Percentiles rank a stretch among this genome's conserved stretches.
These are phyloP conservation scores for Umbelopsis sp. DNA, from an alignment of 192 early-diverging fungal genomes.

Conservation along the genomic window DNA sequence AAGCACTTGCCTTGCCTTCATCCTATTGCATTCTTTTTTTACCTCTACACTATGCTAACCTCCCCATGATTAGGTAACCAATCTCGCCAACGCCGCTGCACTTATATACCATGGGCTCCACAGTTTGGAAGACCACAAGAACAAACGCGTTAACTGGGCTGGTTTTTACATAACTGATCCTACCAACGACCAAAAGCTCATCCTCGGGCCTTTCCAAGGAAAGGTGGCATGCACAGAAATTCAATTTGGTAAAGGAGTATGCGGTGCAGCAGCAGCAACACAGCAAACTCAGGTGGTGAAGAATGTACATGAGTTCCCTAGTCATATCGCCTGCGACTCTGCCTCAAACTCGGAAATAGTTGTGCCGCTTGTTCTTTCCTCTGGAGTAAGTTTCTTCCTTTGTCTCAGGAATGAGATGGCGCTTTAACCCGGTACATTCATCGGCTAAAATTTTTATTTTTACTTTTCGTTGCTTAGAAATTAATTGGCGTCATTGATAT, in stretches of 20 bases:
- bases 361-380: constrained; percentile 60
- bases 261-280: constrained; percentile 76
- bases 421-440: neutral
- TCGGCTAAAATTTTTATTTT: neutral
- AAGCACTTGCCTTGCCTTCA: too few relatives aligned
- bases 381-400: constrained; percentile 11
- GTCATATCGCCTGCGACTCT: constrained; percentile 93
- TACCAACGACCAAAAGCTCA: constrained; percentile 44
- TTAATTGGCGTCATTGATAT: constrained; percentile 74
- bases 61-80: constrained; percentile 53
- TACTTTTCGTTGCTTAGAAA: constrained; percentile 40
- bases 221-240: constrained; percentile 89
- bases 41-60: too few relatives aligned
- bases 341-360: constrained; percentile 86
- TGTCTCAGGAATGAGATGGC: neutral
- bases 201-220: constrained; percentile 92
- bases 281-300: constrained; percentile 61
- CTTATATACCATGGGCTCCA: constrained; percentile 77
- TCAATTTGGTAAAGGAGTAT: constrained; percentile 83
- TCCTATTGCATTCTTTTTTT: too few relatives aligned
- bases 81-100: constrained; percentile 81
- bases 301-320: constrained; percentile 81
- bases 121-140: constrained; percentile 59
- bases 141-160: constrained; percentile 74
- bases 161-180: constrained; percentile 80